Evolutionary conservation across 345 rosid species (phyloP), one percentile per base, ranked within the genome.

Genomic region (Carallia brachiata): DNA sequence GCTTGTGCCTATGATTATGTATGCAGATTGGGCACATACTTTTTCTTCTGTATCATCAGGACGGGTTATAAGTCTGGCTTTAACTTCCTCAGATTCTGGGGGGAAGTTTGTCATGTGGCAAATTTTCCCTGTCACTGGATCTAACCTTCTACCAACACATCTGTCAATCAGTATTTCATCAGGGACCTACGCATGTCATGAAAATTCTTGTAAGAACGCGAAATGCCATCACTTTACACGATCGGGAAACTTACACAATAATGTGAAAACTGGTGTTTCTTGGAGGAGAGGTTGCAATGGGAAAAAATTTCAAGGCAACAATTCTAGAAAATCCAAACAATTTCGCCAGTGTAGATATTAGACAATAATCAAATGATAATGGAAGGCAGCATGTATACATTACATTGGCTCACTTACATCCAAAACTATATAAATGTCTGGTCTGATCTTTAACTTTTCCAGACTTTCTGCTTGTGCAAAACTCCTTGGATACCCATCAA

Each of bases 11-110:
- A 61, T 18, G 30, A 36, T 15, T 36, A 39, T 56, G 31, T 36
- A 9, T 0, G 57, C 48, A 65, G 28, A 18, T 10, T 40, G 58
- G 27, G 40, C 50, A 36, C 74, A 73, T 70, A 89, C 97, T 72
- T 91, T 93, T 79, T 87, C 89, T 78, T 87, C 90, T 5, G 93
- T 93, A 80, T 93, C 98, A 85, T 93, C 98, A 30, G 96, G 83
- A 70, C 93, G 96, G 60, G 86, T 87, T n/a, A 84, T 68, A 63
- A 91, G 89, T 78, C 97, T 89, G 78, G 80, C 89, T 83, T 86
- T 89, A 36, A 93, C 75, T 78, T 93, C 91, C 44, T 87, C 84
- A 0, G 84, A 81, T 74, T 84, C 90, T 10, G 94, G 98, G 67
- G 89, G 97, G 68, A 87, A 85, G 75, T 75, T 79, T 77, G 72